Evolutionary conservation across 2,329 filamentous ascomycete genomes (phyloP).

Genomic region (Sporothrix dimorphospora): DNA sequence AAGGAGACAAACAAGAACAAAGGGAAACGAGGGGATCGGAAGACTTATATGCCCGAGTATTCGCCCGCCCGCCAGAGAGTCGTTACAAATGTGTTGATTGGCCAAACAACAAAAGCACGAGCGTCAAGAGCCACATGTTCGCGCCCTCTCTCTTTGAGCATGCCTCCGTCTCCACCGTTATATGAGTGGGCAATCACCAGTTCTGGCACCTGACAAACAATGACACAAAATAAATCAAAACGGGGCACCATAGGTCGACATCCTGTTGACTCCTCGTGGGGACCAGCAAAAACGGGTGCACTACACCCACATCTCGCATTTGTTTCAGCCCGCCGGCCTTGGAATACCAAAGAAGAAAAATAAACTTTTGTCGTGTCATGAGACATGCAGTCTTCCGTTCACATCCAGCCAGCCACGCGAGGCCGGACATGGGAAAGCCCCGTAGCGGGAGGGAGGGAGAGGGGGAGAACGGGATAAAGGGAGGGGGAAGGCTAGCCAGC

Average conservation of each 20-base stretch:
- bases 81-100: not conserved
- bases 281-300: not conserved
- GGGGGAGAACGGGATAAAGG: not conserved
- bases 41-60: not conserved
- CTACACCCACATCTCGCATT: not conserved
- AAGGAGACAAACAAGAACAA: not conserved
- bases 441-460: not conserved
- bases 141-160: not conserved
- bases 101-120: not conserved
- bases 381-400: conserved; percentile 21
- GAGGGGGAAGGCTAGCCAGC: not conserved
- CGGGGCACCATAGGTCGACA: not conserved
- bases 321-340: not conserved
- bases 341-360: not conserved
- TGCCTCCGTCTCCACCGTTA: not conserved
- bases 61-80: not conserved
- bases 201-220: not conserved
- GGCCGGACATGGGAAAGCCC: conserved; percentile 2
- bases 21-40: not conserved
- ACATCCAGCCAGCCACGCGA: conserved; percentile 21
- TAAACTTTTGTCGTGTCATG: not conserved
- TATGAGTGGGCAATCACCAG: not conserved
- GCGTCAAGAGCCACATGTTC: not conserved
- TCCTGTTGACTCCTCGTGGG: not conserved
- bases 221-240: not conserved